Evolutionary conservation across 495 filamentous ascomycete species (phyloP), one percentile per base, ranked within the genome.

Genomic region (Xylaria scruposa): DNA sequence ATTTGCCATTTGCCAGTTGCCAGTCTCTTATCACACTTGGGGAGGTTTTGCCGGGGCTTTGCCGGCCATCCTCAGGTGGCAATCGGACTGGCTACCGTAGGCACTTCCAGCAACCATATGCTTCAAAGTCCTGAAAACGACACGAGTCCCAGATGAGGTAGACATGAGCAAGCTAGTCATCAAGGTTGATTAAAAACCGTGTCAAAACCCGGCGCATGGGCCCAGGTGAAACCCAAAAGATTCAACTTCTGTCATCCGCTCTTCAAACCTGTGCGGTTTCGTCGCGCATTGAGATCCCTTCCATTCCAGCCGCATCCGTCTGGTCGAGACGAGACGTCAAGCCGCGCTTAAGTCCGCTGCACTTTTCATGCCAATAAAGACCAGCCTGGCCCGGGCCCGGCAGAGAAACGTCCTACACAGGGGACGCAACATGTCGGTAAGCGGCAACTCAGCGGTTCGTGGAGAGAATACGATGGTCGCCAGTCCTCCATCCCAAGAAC

Each of bases 341-440:
- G 54, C 62, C 42, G 38, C 62, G 10, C 36, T 68, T 58, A 67
- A 54, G 21, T 40, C 9, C 59, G 15, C 64, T 13, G 54, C 42
- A 21, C 42, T 63, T 73, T 72, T 36, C 72, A 79, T 79, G 77
- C 77, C 74, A 76, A 75, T 76, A 70, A 79, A 75, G 70, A 79
- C 76, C 54, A 76, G 74, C 40, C 70, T 79, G 42, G 72, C 77
- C 67, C 74, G 77, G 65, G 76, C 74, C 51, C 76, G 77, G 62
- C 77, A 76, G 47, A 73, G 76, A 66, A 65, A 26, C 51, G 38
- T 46, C 19, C 70, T 19, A 42, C 62, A 47, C n/a, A 71, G 13
- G 62, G 51, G 26, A 15, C 49, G 47, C 62, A 38, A 51, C 53
- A 64, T 71, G 44, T 42, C 62, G 62, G 51, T 40, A 67, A 56